phyloP scores from a whole-genome alignment of 345 rosid species.

The Physaria fendleri region DNA sequence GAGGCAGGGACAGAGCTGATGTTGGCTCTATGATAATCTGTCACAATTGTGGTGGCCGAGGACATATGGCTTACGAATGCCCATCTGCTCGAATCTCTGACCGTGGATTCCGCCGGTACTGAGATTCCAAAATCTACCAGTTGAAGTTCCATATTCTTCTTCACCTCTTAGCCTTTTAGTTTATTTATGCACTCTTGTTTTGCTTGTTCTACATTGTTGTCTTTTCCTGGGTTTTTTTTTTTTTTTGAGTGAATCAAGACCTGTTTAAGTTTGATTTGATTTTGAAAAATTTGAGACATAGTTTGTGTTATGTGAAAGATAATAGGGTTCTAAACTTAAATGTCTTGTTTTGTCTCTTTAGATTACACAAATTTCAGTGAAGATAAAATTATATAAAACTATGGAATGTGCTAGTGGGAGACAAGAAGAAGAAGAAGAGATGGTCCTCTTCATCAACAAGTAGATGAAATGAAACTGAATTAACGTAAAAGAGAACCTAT shows the following conservation, averaged over 20 bases:
- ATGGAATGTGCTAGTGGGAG: slow-evolving; percentile 7
- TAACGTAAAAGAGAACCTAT: slow-evolving; percentile 28
- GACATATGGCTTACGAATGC: slow-evolving; percentile 81
- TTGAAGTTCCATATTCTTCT: slow-evolving; percentile 1
- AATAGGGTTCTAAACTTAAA: not conserved
- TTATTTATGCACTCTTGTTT: not conserved
- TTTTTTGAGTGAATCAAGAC: not conserved
- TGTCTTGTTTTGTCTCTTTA: not conserved
- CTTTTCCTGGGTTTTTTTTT: not conserved
- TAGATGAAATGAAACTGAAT: slow-evolving; percentile 14
- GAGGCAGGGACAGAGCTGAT: too few species aligned
- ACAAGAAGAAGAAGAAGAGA: not conserved
- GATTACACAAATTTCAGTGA: not conserved
- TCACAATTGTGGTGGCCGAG: slow-evolving; percentile 92
- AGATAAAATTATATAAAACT: not conserved
- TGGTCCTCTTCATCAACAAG: slow-evolving; percentile 17
- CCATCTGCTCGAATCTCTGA: slow-evolving; percentile 82
- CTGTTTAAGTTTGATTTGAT: not conserved
- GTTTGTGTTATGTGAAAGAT: slow-evolving; percentile 12
- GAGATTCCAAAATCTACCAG: not conserved
- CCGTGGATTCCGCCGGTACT: slow-evolving; percentile 73
- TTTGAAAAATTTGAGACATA: slow-evolving; percentile 6
- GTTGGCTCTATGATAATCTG: slow-evolving; percentile 73
- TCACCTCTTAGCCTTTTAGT: not conserved
- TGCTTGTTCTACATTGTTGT: not conserved